Evolutionary conservation across 257 asterid species (phyloP).

Genomic region (Solanum chaucha): DNA sequence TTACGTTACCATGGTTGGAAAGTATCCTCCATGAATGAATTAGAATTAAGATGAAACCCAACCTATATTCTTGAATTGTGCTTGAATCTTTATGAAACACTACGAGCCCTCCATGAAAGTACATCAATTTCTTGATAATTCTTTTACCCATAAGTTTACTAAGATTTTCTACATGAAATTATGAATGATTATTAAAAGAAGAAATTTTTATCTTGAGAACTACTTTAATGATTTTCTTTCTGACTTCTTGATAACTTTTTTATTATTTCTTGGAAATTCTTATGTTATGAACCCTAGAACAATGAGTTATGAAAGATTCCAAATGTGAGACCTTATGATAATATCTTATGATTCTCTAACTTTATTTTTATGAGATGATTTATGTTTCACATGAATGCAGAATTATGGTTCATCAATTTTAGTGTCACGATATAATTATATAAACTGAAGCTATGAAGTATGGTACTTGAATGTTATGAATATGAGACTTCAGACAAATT

Average conservation of each 20-base stretch:
- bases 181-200: background rate
- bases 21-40: background rate
- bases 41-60: background rate
- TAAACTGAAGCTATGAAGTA: background rate
- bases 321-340: background rate
- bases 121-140: background rate
- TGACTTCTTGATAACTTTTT: too few relatives aligned
- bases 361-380: too few relatives aligned
- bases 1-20: too few relatives aligned
- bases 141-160: background rate
- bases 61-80: background rate
- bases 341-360: background rate
- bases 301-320: background rate
- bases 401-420: background rate
- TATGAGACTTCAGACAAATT: too few relatives aligned
- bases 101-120: background rate
- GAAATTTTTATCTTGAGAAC: background rate
- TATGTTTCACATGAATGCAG: background rate
- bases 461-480: background rate
- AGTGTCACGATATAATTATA: too few relatives aligned
- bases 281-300: background rate
- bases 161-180: too few relatives aligned
- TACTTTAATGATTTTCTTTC: background rate
- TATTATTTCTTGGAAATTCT: too few relatives aligned
- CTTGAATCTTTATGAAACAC: too few relatives aligned